A percentile compares a stretch with the other conserved stretches of the same genome.
Conservation (phyloP, 2,329 filamentous ascomycete species). For the Sporothrix variecibatus region DNA sequence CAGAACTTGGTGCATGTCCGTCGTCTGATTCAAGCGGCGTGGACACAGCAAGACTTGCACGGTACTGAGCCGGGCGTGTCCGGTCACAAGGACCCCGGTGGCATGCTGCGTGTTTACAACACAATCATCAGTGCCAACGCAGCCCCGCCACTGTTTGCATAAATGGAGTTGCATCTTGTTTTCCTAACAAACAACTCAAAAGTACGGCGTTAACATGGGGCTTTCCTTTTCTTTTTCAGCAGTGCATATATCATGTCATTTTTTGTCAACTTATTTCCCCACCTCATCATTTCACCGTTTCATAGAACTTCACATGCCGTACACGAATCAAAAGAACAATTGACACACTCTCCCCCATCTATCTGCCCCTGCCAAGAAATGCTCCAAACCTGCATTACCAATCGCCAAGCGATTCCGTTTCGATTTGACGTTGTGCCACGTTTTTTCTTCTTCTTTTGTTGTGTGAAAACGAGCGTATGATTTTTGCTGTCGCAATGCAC, state of each 20-base stretch:
- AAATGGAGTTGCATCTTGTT: background rate
- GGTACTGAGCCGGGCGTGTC: background rate
- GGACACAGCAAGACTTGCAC: constrained; percentile 28
- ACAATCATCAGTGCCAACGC: constrained; percentile 28
- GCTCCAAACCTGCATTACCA: background rate
- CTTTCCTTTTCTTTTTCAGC: too few relatives aligned
- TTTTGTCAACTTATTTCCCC: too few relatives aligned
- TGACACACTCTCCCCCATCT: background rate
- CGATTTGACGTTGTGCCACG: background rate
- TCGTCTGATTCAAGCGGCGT: constrained; percentile 23
- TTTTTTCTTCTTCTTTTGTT: background rate
- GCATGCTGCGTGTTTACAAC: constrained; percentile 27
- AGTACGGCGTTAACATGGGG: too few relatives aligned
- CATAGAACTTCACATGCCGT: background rate
- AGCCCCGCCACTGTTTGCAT: constrained; percentile 25
- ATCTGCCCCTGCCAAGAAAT: background rate
- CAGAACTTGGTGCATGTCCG: constrained; percentile 20
- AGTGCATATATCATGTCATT: too few relatives aligned
- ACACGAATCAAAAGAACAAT: background rate
- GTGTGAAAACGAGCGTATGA: background rate
- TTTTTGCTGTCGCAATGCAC: background rate
- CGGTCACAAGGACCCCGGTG: background rate
- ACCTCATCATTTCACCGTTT: too few relatives aligned
- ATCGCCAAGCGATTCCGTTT: background rate
- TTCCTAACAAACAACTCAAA: too few relatives aligned